phyloP scores from a whole-genome alignment of 192 early-diverging fungal genomes.

The Coemansia sp. region DNA sequence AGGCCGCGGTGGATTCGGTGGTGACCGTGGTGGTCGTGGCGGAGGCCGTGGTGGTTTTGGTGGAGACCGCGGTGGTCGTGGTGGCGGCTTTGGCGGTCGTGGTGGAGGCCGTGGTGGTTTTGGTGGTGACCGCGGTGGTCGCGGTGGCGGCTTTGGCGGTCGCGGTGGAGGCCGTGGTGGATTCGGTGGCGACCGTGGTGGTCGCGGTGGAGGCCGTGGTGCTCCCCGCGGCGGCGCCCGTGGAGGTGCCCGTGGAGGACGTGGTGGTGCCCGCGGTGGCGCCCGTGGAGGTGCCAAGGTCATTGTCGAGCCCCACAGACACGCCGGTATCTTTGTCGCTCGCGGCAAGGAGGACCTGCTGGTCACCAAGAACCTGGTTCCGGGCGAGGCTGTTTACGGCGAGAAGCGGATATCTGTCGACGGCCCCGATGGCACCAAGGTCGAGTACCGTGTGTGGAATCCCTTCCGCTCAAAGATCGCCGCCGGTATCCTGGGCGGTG shows the following conservation, averaged over 20 bases:
- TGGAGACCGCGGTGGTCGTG: constrained; percentile 49
- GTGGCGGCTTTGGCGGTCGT: constrained; percentile 39
- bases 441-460: constrained; percentile 99
- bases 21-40: constrained; percentile 49
- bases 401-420: constrained; percentile 98
- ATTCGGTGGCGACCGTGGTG: constrained; percentile 4
- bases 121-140: constrained; percentile 23
- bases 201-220: constrained; percentile 55
- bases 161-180: constrained; percentile 5
- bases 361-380: constrained; percentile 97
- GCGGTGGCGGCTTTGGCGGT: constrained; percentile 11
- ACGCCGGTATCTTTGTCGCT: constrained; percentile 93
- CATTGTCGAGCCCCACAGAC: constrained; percentile 95
- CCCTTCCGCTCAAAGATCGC: constrained; percentile 99
- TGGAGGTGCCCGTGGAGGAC: constrained; percentile 50
- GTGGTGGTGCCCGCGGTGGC: constrained; percentile 67
- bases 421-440: constrained; percentile 90
- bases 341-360: constrained; percentile 99
- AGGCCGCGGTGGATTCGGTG: constrained; percentile 47
- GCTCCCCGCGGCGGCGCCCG: constrained; percentile 51
- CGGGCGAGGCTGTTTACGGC: constrained; percentile 95
- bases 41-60: constrained; percentile 35
- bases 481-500: constrained; percentile 93
- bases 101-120: constrained; percentile 50
- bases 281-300: constrained; percentile 92